Evolutionary conservation across 1,284 basidiomycete genomes (phyloP).

Genomic region (Papiliotrema laurentii): DNA sequence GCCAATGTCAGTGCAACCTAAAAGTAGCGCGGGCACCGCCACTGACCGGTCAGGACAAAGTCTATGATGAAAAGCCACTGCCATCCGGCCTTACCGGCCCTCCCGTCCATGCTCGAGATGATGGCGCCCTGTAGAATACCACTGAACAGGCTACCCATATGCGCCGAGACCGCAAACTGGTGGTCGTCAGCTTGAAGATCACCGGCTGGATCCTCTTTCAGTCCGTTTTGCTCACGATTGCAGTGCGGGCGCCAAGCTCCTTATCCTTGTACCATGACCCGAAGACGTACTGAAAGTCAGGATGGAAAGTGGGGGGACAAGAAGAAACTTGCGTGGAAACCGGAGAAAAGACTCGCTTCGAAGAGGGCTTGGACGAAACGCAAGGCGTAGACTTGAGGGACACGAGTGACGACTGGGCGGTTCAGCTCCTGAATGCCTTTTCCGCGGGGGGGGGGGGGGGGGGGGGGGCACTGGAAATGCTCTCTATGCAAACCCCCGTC

Average conservation of each 20-base stretch:
- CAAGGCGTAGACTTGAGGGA: constrained; percentile 12
- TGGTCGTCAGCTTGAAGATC: no score
- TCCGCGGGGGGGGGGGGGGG: no score
- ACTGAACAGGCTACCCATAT: constrained; percentile 37
- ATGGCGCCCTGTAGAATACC: constrained; percentile 44
- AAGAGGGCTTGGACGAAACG: constrained; percentile 17
- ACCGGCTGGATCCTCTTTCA: no score
- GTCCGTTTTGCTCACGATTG: constrained; percentile 12
- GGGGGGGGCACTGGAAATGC: no score
- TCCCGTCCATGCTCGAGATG: constrained; percentile 26
- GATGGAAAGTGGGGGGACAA: neutral
- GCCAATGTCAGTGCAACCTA: no score
- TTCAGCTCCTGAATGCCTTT: no score
- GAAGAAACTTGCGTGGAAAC: constrained; percentile 9
- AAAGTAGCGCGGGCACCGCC: no score
- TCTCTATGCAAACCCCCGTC: no score
- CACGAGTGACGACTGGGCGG: constrained; percentile 7
- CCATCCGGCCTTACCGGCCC: constrained; percentile 27
- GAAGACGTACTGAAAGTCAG: constrained; percentile 31
- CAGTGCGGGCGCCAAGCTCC: constrained; percentile 40
- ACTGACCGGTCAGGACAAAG: constrained; percentile 16
- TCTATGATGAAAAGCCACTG: constrained; percentile 41
- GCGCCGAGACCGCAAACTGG: constrained; percentile 32
- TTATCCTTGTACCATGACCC: constrained; percentile 42
- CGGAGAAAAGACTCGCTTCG: constrained; percentile 16